Evolutionary conservation across 805 yeast species (phyloP), one percentile per base, ranked within the genome.

Genomic region (Hanseniaspora guilliermondii): DNA sequence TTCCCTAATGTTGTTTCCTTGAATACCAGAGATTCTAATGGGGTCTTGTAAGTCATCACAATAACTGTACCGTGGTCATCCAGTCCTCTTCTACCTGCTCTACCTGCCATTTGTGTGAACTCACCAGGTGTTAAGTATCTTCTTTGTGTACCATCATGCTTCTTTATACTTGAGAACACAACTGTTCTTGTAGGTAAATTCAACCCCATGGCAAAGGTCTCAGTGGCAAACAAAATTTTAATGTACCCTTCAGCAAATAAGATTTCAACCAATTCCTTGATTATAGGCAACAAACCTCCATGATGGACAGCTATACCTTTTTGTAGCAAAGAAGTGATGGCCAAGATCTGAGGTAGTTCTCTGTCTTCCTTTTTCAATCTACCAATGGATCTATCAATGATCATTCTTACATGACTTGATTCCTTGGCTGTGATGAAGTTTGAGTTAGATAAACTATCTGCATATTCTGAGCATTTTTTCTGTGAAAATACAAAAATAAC

Each of bases 151-250:
- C 97, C 97, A 65, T 93, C 98, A 66, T 91, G 96, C 64, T 93
- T 93, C 60, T 91, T 73, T 49, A 84, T 71, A 47, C 84, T 87
- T 58, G 87, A 78, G 66, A 93, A 93, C 0, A 91, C 89, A 36
- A 93, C 98, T 0, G 98, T 93, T 70, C 96, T 81, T 0, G 98
- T 91, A 12, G 98, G 98, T 64, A 93, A 73, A 65, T 93, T 93
- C 65, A 93, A 76, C 14, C 98, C 98, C 97, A 93, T 93, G 6
- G 98, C 97, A 74, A 93, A 91, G 0, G 98, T 93, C 68, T 93
- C 98, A 0, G 98, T 93, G 0, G 98, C 97, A 71, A 93, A 93
- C 52, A 93, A 71, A 1, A 91, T 93, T 66, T 88, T 89, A 44
- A 93, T 85, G 50, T 91, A 73, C 0, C 95, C 82, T 60, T 79